Evolutionary conservation across 1,284 basidiomycete genomes (phyloP).

Genomic region (Xerocomus nothofagi): DNA sequence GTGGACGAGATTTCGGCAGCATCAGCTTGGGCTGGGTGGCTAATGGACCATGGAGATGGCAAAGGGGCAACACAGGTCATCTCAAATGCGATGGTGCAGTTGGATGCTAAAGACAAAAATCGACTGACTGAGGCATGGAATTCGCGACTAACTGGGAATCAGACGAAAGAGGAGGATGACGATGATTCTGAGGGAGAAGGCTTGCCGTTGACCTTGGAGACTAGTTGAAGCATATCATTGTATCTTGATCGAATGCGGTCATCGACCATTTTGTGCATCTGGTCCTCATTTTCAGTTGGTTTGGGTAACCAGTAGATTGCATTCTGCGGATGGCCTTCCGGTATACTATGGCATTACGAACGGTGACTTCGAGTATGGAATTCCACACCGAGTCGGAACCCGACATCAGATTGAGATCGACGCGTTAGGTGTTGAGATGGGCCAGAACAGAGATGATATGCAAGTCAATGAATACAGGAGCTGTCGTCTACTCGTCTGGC

Average conservation of each 20-base stretch:
- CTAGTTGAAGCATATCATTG: background rate
- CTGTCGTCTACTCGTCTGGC: constrained; percentile 79
- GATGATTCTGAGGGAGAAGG: constrained; percentile 18
- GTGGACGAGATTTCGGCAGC: constrained; percentile 41
- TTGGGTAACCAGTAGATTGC: background rate
- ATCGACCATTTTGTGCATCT: background rate
- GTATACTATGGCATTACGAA: background rate
- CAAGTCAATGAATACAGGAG: constrained; percentile 24
- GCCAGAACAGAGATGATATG: constrained; percentile 13
- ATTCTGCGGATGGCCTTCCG: background rate
- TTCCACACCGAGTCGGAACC: background rate
- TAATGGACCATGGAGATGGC: constrained; percentile 41
- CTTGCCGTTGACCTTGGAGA: constrained; percentile 20
- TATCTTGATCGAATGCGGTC: background rate
- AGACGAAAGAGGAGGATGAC: constrained; percentile 25
- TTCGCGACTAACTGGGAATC: constrained; percentile 26
- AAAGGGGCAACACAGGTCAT: constrained; percentile 38
- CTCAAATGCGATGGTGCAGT: constrained; percentile 29
- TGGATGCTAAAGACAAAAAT: constrained; percentile 22
- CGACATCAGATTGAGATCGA: background rate
- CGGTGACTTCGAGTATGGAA: background rate
- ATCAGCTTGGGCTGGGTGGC: constrained; percentile 48
- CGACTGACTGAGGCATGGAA: constrained; percentile 34
- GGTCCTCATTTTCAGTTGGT: background rate
- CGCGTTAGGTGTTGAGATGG: constrained; percentile 5